Evolutionary conservation across 805 yeast genomes (phyloP).

Genomic region (Yarrowia bubula): DNA sequence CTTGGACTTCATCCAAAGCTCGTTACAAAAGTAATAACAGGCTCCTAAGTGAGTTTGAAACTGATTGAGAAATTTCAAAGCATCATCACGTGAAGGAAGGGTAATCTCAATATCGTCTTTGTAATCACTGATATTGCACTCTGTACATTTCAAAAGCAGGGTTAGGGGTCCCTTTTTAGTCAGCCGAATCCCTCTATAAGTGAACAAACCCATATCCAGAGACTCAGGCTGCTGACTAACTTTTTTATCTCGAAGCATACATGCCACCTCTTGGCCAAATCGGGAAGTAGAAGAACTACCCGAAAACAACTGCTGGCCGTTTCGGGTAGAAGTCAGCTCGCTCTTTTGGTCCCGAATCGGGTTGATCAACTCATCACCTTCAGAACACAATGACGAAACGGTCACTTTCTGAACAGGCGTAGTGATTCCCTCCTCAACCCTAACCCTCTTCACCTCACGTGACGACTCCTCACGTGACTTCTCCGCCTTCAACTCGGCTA

Average conservation of each 20-base stretch:
- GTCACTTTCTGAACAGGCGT: neutral
- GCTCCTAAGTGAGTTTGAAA: conserved; percentile 30
- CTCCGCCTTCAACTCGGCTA: conserved; percentile 27
- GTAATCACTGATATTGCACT: neutral
- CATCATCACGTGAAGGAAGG: conserved; percentile 30
- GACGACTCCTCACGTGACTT: too few relatives aligned
- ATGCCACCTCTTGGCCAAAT: conserved; percentile 22
- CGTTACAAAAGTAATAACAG: conserved; percentile 33
- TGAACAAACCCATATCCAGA: conserved; percentile 5
- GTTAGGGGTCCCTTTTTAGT: neutral
- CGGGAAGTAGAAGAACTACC: neutral
- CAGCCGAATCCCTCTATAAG: neutral
- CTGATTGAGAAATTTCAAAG: conserved; percentile 27
- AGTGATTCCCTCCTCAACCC: neutral
- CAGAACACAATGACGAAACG: neutral
- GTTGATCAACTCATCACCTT: neutral
- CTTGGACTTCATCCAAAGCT: conserved; percentile 24
- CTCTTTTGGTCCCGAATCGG: conserved; percentile 4
- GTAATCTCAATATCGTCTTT: conserved; percentile 23
- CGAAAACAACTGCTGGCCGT: conserved; percentile 21
- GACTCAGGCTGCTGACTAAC: neutral
- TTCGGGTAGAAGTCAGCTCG: neutral
- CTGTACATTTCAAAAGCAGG: neutral
- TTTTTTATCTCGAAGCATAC: neutral
- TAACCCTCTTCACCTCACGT: neutral